A percentile compares a stretch with the other conserved stretches of the same genome.
These are phyloP conservation scores for Rhodotorula graminis DNA, from an alignment of 768 basidiomycete genomes.

Conservation along the genomic window DNA sequence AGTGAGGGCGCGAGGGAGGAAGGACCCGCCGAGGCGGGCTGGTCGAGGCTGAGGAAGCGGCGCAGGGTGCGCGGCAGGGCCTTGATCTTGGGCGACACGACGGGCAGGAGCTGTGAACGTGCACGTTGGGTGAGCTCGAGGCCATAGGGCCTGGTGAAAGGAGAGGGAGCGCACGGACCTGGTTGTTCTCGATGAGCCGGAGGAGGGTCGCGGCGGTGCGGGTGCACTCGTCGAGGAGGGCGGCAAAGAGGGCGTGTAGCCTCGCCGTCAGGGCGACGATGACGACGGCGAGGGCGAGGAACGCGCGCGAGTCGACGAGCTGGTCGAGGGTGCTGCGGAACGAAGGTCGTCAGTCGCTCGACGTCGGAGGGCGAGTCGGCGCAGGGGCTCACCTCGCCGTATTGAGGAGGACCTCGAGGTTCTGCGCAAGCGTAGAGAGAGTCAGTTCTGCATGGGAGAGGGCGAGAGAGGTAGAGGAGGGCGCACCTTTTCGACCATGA, in stretches of 20 bases:
- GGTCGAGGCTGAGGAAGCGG: conserved; percentile 3
- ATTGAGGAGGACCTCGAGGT: conserved; percentile 12
- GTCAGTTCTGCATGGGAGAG: neutral
- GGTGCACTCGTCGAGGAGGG: conserved; percentile 15
- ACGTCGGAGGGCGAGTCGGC: neutral
- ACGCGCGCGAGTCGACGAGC: conserved; percentile 33
- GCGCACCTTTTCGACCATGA: conserved; percentile 28
- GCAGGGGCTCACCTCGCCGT: conserved; percentile 13
- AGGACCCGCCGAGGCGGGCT: neutral
- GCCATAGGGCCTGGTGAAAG: no score
- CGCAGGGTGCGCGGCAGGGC: neutral
- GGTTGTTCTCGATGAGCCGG: conserved; percentile 13
- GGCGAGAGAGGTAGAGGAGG: no score
- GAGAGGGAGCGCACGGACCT: neutral
- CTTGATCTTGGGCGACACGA: neutral
- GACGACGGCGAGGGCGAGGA: conserved; percentile 34
- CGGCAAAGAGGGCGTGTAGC: conserved; percentile 20
- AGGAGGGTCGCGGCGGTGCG: neutral
- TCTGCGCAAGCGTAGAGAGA: neutral
- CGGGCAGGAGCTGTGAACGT: neutral
- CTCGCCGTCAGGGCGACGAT: conserved; percentile 30
- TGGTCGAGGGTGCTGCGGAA: conserved; percentile 32
- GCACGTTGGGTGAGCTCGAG: no score
- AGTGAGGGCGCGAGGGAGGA: neutral
- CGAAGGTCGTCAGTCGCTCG: neutral